Percentiles rank a stretch among this genome's conserved stretches.
phyloP scores from a whole-genome alignment of 345 rosid species.

The Populus deltoides region DNA sequence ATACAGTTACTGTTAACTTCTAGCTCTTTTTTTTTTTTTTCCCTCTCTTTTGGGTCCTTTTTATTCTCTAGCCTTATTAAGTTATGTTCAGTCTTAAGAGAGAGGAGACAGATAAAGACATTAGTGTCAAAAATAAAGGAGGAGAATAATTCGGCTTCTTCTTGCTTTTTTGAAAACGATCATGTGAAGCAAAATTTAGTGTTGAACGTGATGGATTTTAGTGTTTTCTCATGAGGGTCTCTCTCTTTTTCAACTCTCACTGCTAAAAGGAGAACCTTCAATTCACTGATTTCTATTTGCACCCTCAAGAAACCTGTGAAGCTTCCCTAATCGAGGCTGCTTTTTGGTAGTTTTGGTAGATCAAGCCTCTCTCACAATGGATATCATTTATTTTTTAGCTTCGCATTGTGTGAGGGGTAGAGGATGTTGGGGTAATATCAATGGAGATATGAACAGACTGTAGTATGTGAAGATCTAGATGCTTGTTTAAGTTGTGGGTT shows the following conservation, averaged over 20 bases:
- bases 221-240: background rate
- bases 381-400: background rate
- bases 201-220: background rate
- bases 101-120: background rate
- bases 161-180: background rate
- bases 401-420: background rate
- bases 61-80: no score
- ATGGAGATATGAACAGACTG: constrained; percentile 9
- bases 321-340: background rate
- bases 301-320: background rate
- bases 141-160: background rate
- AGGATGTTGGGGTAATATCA: background rate
- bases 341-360: background rate
- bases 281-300: background rate
- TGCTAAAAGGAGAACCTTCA: background rate
- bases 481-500: background rate
- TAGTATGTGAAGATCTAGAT: background rate
- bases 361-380: constrained; percentile 6
- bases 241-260: background rate
- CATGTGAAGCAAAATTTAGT: background rate
- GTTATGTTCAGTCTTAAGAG: background rate
- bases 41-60: background rate
- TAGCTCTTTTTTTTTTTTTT: no score
- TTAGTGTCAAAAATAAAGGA: background rate
- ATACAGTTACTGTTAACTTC: background rate